These are phyloP conservation scores for Combretum micranthum DNA, from an alignment of 345 rosid species.

Conservation along the genomic window DNA sequence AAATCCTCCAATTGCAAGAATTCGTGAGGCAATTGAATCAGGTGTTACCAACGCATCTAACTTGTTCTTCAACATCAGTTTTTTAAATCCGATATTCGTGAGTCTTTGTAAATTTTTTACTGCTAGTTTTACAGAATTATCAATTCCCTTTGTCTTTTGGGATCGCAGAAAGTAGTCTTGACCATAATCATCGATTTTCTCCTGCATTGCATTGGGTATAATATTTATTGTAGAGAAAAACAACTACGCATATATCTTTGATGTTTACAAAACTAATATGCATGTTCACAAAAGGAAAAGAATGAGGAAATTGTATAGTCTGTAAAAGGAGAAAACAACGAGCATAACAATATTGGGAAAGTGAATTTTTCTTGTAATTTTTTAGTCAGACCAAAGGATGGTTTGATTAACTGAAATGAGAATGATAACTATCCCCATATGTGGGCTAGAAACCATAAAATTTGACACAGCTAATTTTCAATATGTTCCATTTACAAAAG, in stretches of 20 bases:
- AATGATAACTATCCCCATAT: background rate
- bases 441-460: background rate
- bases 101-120: slow-evolving; percentile 19
- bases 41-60: slow-evolving; percentile 52
- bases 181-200: slow-evolving; percentile 35
- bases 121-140: slow-evolving; percentile 21
- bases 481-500: background rate
- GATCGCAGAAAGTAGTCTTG: slow-evolving; percentile 37
- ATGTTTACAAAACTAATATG: no score
- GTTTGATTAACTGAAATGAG: background rate
- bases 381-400: no score
- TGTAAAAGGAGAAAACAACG: no score
- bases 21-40: slow-evolving; percentile 6
- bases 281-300: no score
- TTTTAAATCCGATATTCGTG: slow-evolving; percentile 41
- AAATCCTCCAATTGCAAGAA: slow-evolving; percentile 61
- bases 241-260: no score
- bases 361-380: no score
- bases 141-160: slow-evolving; percentile 31
- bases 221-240: background rate
- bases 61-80: slow-evolving; percentile 34
- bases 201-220: no score
- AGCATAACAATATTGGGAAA: no score
- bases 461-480: background rate
- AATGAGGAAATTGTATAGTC: no score